Base-by-base conservation (phyloP, 306 rosid species). In the Dicorynia guianensis region DNA sequence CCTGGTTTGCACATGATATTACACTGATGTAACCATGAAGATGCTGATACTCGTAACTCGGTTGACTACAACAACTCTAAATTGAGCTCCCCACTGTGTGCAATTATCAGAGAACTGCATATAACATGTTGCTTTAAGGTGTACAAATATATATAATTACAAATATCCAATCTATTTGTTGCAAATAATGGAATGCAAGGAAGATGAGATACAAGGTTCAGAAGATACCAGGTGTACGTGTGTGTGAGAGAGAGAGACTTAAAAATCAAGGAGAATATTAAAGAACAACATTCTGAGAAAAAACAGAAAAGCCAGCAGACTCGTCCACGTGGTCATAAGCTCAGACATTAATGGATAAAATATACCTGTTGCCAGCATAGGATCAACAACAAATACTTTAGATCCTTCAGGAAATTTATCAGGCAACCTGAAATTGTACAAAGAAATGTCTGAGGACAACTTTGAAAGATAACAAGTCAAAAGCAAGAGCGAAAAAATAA, bases 301-400 rank as follows among this genome's bases (percentile, higher is more conserved):
- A 25, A 39, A 54, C 63, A 38, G 13, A 20, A 36, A 36, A 4
- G 15, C 48, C 13, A 20, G 65, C 20, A 13, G 35, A 38, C 8
- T 7, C 42, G 30, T 55, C 5, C n/a, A n/a, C n/a, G n/a, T n/a
- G 11, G 47, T 35, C 0, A 76, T 76, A 57, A 72, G 48, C 48
- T 67, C 53, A 76, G 71, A 57, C 69, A 76, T 10, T 11, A 54
- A 75, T 44, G 67, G 63, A 81, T n/a, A 20, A 57, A 20, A 53
- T 7, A 67, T 72, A 89, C 97, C 97, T 53, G 99, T 95, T 69
- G 99, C 99, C 50, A 95, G 87, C 97, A 95, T 92, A 14, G 99
- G 97, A 83, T 95, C 99, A 17, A 90, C 92, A 64, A 90, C 82
- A 80, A 92, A 90, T 69, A 92, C 85, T 74, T 93, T 89, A 74